Base-by-base conservation (phyloP, 768 basidiomycete genomes). In the Paxillus ammoniavirescens region DNA sequence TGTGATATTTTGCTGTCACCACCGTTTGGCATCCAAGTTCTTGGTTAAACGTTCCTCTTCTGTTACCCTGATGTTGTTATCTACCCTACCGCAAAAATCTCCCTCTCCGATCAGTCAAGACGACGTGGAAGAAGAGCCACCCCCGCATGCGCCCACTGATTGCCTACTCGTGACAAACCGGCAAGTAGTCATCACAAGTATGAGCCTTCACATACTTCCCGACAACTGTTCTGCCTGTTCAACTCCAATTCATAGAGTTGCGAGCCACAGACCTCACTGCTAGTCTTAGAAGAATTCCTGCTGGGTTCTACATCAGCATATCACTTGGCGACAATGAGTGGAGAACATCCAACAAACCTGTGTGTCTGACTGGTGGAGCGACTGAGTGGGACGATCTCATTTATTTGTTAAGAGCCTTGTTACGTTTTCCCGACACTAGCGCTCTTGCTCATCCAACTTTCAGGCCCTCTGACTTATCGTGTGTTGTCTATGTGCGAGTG, bases 231-330 rank as follows among this genome's bases (percentile, higher is more conserved):
- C 4, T 28, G 14, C 12, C 38, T 30, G 7, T 14, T 4, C 4
- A 33, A 17, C 12, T 35, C 0, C 21, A 2, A 42, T 12, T 30
- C 4, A 9, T 15, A 60, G 61, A 33, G 7, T 47, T 62, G 33
- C 61, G 42, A 2, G 54, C 43, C n/a, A 52, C 49, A 5, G 26
- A 53, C 46, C n/a, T 62, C 13, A 2, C 17, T 8, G 21, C 18
- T 21, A 54, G 53, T 49, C 36, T 55, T 10, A 21, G 13, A 2
- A 48, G 44, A 2, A 47, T 56, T 7, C 61, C 60, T 4, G 26
- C 49, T 4, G 61, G 61, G 5, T 53, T 62, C 17, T 55, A 49
- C 38, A 42, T 60, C 10, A 10, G 2, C 8, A 6, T 54, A n/a
- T 9, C 17, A 14, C 3, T 36, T 0, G 41, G 40, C 0, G 12